These are phyloP conservation scores for Cyclocybe cylindracea DNA, from an alignment of 768 basidiomycete species.

Conservation along the genomic window DNA sequence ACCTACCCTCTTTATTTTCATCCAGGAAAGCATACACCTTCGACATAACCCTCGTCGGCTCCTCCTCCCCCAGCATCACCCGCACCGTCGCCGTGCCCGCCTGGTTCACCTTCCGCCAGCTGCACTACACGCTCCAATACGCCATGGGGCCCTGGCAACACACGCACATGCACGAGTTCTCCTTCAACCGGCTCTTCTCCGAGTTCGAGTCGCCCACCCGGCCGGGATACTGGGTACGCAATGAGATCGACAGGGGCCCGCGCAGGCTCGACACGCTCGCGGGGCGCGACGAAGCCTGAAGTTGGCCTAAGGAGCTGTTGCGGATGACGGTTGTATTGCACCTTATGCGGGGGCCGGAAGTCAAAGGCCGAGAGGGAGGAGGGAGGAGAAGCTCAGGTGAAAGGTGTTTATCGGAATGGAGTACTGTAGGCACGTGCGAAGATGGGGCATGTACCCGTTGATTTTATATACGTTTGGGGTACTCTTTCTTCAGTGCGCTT, in stretches of 20 bases:
- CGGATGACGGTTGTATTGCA: too few relatives aligned
- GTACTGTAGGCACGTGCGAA: not conserved
- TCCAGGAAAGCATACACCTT: conserved; percentile 6
- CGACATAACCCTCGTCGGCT: conserved; percentile 1
- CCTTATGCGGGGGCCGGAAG: too few relatives aligned
- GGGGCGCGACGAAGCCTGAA: not conserved
- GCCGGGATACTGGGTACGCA: too few relatives aligned
- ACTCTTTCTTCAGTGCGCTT: too few relatives aligned
- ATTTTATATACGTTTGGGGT: not conserved
- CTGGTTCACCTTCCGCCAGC: conserved; percentile 7
- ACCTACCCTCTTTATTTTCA: too few relatives aligned
- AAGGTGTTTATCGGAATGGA: conserved; percentile 7
- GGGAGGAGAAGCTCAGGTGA: not conserved
- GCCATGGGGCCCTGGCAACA: conserved; percentile 11
- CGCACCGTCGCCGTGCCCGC: conserved; percentile 6
- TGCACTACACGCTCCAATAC: conserved; percentile 10
- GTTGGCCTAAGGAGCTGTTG: not conserved
- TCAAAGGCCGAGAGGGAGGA: too few relatives aligned
- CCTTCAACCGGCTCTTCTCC: not conserved
- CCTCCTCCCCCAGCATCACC: conserved; percentile 2
- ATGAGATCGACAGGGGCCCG: too few relatives aligned
- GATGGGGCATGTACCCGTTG: not conserved
- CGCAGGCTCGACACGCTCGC: too few relatives aligned
- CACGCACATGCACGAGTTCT: conserved; percentile 6
- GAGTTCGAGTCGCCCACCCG: too few relatives aligned